Percentiles rank a stretch among this genome's conserved stretches.
Evolutionary conservation across 306 rosid species (phyloP).

Genomic region (Quercus wislizeni): DNA sequence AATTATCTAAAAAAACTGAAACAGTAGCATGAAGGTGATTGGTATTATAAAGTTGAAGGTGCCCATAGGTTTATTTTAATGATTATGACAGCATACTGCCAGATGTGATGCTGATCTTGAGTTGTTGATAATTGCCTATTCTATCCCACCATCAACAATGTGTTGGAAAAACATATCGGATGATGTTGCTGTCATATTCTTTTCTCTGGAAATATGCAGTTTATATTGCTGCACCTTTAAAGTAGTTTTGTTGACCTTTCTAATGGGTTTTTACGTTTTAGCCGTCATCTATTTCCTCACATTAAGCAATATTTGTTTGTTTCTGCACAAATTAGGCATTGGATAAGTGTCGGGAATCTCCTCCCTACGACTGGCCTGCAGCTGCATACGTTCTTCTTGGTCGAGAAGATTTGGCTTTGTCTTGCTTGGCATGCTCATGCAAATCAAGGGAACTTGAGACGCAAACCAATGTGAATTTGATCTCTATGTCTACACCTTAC

Average conservation of each 20-base stretch:
- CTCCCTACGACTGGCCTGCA: constrained; percentile 95
- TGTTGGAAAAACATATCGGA: background rate
- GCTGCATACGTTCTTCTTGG: constrained; percentile 97
- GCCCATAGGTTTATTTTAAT: constrained; percentile 3
- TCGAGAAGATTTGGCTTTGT: constrained; percentile 96
- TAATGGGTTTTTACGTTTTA: too few species aligned
- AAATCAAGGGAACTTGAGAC: constrained; percentile 78
- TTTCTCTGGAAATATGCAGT: background rate
- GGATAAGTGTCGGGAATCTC: constrained; percentile 94
- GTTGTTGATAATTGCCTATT: constrained; percentile 18
- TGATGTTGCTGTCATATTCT: background rate
- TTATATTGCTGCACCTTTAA: constrained; percentile 1
- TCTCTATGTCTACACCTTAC: constrained; percentile 94
- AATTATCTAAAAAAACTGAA: background rate
- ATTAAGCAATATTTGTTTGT: constrained; percentile 13
- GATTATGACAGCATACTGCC: constrained; percentile 5
- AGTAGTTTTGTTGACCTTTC: background rate
- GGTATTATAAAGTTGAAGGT: constrained; percentile 1
- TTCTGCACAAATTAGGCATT: constrained; percentile 67
- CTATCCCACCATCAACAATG: background rate
- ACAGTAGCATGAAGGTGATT: background rate
- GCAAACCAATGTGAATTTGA: constrained; percentile 79
- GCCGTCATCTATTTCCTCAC: constrained; percentile 9
- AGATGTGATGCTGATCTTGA: constrained; percentile 1
- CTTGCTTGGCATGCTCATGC: constrained; percentile 64